Base-by-base conservation (phyloP, 352 stramenopile species). In the Pythium guiyangense region DNA sequence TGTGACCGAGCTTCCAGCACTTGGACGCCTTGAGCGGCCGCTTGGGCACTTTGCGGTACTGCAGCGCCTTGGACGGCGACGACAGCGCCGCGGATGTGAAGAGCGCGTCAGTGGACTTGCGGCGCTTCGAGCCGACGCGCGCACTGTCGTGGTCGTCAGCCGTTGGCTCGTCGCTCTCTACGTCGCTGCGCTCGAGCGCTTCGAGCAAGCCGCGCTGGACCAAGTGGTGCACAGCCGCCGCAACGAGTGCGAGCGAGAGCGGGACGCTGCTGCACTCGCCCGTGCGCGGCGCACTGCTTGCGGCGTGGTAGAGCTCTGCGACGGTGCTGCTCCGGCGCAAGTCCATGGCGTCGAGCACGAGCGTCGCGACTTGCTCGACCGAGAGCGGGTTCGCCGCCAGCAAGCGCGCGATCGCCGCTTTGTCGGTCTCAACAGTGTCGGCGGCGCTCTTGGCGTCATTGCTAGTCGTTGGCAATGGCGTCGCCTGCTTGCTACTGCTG, bases 21-120 rank as follows among this genome's bases (percentile, higher is more conserved):
- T 91, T 91, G 15, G 79, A 76, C 20, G 81, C 79, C 52, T 92
- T 92, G 17, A 92, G 52, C 8, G 81, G 81, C 25, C 81, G 66
- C 45, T 66, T 82, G 0, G 81, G 81, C 22, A 92, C 73, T 58
- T 86, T 90, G 0, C 81, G 81, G 43, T 88, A 92, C 29, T 75
- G 52, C 18, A 64, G 54, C 10, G 34, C 22, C 1, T 12, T 18
- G 6, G 53, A 37, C 31, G 5, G 31, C 5, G 31, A 12, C 8
- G 31, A 37, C 31, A 10, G 8, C 15, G 20, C 39, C 1, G 27
- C 20, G 0, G 49, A 17, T 25, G 51, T 31, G 39, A 34, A 34
- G 6, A 60, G 43, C 3, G 57, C 39, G 0, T 51, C 63, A 1
- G 43, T 49, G 8, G 50, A 52, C 60, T 66, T 69, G 59, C 63